These are phyloP conservation scores for Halocafeteria seosinensis DNA, from an alignment of 108 stramenopile species.

Conservation along the genomic window DNA sequence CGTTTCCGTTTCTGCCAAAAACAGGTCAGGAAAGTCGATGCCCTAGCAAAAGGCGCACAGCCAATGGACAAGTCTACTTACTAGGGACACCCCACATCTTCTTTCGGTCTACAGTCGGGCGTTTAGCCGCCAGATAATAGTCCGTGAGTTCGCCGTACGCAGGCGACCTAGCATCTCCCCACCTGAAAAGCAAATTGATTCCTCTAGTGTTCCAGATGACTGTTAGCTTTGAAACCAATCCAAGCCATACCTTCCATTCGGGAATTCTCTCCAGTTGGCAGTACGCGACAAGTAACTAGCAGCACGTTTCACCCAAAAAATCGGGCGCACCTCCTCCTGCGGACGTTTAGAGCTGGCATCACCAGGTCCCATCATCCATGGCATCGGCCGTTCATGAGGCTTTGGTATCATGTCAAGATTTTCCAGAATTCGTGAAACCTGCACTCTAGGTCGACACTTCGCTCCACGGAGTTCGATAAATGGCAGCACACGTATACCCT, in stretches of 20 bases:
- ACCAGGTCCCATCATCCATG: background rate
- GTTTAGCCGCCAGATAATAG: constrained; percentile 20
- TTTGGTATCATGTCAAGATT: background rate
- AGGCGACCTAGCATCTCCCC: constrained; percentile 20
- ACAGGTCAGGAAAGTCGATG: no score
- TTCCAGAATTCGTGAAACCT: background rate
- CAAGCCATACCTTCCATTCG: no score
- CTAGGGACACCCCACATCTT: constrained; percentile 8
- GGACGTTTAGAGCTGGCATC: constrained; percentile 7
- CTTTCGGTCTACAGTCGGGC: constrained; percentile 4
- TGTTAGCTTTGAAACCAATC: no score
- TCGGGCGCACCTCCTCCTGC: constrained; percentile 22
- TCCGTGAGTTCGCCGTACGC: constrained; percentile 28
- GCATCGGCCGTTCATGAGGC: background rate
- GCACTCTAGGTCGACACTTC: no score
- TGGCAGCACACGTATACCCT: constrained; percentile 53
- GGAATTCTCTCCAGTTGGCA: constrained; percentile 21
- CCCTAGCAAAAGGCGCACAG: no score
- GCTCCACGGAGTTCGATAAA: no score
- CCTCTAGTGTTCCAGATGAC: no score
- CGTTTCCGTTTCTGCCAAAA: background rate
- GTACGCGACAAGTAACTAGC: constrained; percentile 22
- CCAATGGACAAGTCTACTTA: no score
- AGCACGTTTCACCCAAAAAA: constrained; percentile 23
- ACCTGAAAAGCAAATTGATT: no score